Evolutionary conservation across 192 early-diverging fungal species (phyloP).

Genomic region (Endogone sp.): DNA sequence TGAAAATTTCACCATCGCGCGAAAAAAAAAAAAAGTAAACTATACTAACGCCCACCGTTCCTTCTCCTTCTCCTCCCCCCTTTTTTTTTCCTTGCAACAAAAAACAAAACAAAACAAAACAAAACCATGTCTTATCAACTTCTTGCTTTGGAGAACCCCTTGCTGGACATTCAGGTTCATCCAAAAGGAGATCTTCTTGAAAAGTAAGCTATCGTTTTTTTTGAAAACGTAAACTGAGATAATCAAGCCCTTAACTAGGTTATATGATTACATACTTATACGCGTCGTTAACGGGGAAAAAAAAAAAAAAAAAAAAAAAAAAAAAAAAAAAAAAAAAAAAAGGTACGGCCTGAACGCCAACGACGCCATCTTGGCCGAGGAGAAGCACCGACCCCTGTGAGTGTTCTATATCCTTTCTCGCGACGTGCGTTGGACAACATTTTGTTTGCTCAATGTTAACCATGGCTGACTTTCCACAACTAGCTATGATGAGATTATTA

Average conservation of each 20-base stretch:
- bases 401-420: constrained; percentile 21
- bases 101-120: too few relatives aligned
- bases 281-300: too few relatives aligned
- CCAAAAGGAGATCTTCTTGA: constrained; percentile 68
- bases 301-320: too few relatives aligned
- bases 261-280: background rate
- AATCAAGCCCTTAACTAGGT: background rate
- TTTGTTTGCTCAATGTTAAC: constrained; percentile 1
- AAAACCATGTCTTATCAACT: constrained; percentile 50
- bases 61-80: too few relatives aligned
- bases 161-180: constrained; percentile 93
- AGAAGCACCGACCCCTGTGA: constrained; percentile 81
- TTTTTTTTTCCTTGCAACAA: too few relatives aligned
- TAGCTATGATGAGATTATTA: constrained; percentile 77
- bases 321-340: too few relatives aligned
- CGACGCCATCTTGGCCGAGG: constrained; percentile 92
- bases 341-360: constrained; percentile 84
- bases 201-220: constrained; percentile 53
- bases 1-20: too few relatives aligned
- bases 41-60: too few relatives aligned
- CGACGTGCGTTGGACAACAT: background rate
- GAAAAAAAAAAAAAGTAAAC: too few relatives aligned
- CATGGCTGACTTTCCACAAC: constrained; percentile 1
- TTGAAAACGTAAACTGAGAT: background rate
- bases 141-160: constrained; percentile 95